Percentiles rank a stretch among this genome's conserved stretches.
Conservation (phyloP, 1,284 basidiomycete species). For the Vanrija sp. region DNA sequence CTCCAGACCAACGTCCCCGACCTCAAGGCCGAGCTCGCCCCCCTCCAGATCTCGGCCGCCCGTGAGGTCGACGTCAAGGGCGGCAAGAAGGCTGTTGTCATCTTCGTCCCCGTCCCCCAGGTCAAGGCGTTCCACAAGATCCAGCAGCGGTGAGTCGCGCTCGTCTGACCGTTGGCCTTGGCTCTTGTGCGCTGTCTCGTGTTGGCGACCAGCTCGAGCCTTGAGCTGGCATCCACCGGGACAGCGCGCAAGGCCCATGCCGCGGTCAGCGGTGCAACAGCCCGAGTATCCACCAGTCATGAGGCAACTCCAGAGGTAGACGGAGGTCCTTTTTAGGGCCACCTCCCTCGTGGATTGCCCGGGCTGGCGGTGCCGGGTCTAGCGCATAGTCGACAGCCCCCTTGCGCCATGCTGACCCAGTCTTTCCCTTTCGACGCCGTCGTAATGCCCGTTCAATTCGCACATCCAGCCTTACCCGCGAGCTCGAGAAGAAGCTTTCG, state of each 20-base stretch:
- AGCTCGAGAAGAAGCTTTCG: slow-evolving; percentile 99
- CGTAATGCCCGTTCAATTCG: slow-evolving; percentile 16
- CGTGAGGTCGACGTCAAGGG: slow-evolving; percentile 99
- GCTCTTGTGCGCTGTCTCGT: background rate
- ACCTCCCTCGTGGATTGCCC: slow-evolving; percentile 39
- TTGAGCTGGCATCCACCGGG: no score
- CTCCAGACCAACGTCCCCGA: slow-evolving; percentile 97
- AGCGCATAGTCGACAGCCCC: background rate
- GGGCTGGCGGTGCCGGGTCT: slow-evolving; percentile 13
- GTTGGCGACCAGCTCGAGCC: background rate
- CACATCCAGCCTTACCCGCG: slow-evolving; percentile 77
- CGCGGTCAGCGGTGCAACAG: no score
- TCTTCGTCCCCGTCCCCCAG: slow-evolving; percentile 97
- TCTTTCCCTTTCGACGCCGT: slow-evolving; percentile 12
- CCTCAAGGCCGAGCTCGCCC: slow-evolving; percentile 92
- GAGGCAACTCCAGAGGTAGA: slow-evolving; percentile 32
- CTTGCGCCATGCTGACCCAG: slow-evolving; percentile 4
- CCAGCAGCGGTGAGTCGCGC: slow-evolving; percentile 77
- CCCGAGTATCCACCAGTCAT: no score
- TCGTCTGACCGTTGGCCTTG: background rate
- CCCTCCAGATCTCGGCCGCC: slow-evolving; percentile 95
- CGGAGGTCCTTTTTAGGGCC: slow-evolving; percentile 50
- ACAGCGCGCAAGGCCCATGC: no score
- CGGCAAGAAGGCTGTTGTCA: slow-evolving; percentile 97
- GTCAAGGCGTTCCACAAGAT: slow-evolving; percentile 99